Base-by-base conservation (phyloP, 2,329 filamentous ascomycete genomes). In the Colletotrichum tofieldiae region DNA sequence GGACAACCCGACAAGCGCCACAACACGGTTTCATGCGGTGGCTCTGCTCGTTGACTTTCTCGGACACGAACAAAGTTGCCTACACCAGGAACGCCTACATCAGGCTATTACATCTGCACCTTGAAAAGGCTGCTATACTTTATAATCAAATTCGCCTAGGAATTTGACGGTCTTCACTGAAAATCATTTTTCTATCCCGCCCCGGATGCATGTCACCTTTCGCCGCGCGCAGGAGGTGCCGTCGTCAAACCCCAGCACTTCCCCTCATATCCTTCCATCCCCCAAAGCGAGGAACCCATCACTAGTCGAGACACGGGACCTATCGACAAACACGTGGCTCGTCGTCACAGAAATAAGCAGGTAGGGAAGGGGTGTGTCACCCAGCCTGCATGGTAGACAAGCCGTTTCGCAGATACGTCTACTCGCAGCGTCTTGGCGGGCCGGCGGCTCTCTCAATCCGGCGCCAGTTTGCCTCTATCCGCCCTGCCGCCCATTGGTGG, bases 401-500 rank as follows among this genome's bases (percentile, higher is more conserved):
- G 60, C 12, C 20, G 20, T 35, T 16, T 29, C 16, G 49, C 49
- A 18, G 1, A 18, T 4, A 58, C 12, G 35, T 26, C n/a, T 45
- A 43, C 26, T 16, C 26, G 35, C 12, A 16, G 37, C 23, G 20
- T n/a, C 3, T 39, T 37, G 49, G 20, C 69, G 69, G 69, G 35
- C 69, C 69, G 69, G 35, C 69, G 69, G 69, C 65, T 45, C 43
- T 58, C 7, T 35, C 6, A 18, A 41, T 9, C 65, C 65, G 49
- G 32, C 18, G 14, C 35, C 47, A 16, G 20, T 41, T n/a, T 16
- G 60, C 29, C 29, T 37, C 41, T 43, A 55, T 12, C 6, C 56
- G 56, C 39, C 6, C 20, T 41, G 18, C 20, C 18, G 9, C 32
- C 37, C 6, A 72, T 72, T 69, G 69, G 58, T 55, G 45, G 58